Base-by-base conservation (phyloP, 139 green algal species). In the Chlorella sp. region DNA sequence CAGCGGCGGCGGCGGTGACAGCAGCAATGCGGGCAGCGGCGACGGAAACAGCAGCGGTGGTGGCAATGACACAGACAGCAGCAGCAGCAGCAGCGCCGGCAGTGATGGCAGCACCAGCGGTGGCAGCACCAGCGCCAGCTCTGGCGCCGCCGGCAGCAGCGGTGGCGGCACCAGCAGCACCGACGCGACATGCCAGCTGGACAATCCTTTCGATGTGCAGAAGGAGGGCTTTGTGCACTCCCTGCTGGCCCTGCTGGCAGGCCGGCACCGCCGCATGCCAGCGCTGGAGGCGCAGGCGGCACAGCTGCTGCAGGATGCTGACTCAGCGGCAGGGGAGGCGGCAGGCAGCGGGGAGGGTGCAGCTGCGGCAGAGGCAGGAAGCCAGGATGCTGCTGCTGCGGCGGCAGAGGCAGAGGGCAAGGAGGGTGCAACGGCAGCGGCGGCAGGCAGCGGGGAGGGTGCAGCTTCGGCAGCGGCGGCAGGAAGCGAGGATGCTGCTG, bases 161-260 rank as follows among this genome's bases (percentile, higher is more conserved):
- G 48, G 48, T 57, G 37, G 76, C 78, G 24, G 26, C 40, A 39
- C 24, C 36, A 22, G 69, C 82, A 61, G 14, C 69, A 15, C 30
- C 57, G 30, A 36, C 78, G 21, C 28, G 19, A 37, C 42, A 15
- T 48, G 26, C 48, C 42, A 83, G 40, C 30, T 12, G 18, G 30
- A 77, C 85, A 87, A 81, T 12, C 81, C 86, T 4, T 97, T 97
- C 87, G 95, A 97, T 81, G 57, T n/a, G 28, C 86, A 97, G 91
- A 97, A 97, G 91, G 93, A 95, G 75, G 57, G 86, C 0, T 95
- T 97, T 60, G 76, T 97, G 53, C 40, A 86, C 30, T 81, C 92
- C 79, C 80, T 95, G 86, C 86, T 97, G 24, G 48, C 66, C n/a
- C 84, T 97, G 78, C 87, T 97, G 19, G n/a, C 85, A 4, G 61